Base-by-base conservation (phyloP, 768 basidiomycete genomes). In the Hygrocybe coccinea region DNA sequence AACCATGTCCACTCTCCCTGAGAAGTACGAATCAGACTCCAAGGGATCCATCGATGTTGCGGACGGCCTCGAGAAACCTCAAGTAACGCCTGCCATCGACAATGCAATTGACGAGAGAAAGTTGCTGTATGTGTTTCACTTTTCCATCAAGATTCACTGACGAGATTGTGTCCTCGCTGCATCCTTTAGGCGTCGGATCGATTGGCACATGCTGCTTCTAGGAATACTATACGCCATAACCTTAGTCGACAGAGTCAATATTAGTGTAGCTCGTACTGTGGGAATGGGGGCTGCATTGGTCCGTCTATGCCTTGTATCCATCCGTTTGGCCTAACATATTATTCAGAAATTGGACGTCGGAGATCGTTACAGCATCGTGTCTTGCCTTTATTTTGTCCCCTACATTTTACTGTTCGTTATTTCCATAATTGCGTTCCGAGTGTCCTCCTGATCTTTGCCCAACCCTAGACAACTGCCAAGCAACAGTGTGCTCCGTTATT, bases 361-460 rank as follows among this genome's bases (percentile, higher is more conserved):
- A 36, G 58, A 66, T 36, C 74, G 77, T 21, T 79, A 75, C 64
- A 77, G 74, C 63, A 71, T 78, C 58, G 68, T 76, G n/a, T 70
- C 75, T 35, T 73, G 70, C 36, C 58, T 78, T 29, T 79, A 76
- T 59, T 79, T 79, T 60, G 58, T 77, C 12, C 78, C 78, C n/a
- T 78, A 77, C 59, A 75, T 76, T 49, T 50, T 79, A 21, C 66
- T 77, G 79, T 78, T 52, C 55, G 76, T 68, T 22, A n/a, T 29
- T n/a, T 34, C 7, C 15, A 48, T n/a, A 2, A 22, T 34, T 10
- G 22, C 29, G 4, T 29, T 21, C 29, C 24, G 19, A 19, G 46
- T n/a, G 56, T 29, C 3, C 36, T 15, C 37, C n/a, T 35, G 15
- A 29, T 57, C 14, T 52, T 53, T 25, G 35, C 34, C 19, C 45